phyloP scores from a whole-genome alignment of 306 rosid genomes.

The Cicer arietinum region DNA sequence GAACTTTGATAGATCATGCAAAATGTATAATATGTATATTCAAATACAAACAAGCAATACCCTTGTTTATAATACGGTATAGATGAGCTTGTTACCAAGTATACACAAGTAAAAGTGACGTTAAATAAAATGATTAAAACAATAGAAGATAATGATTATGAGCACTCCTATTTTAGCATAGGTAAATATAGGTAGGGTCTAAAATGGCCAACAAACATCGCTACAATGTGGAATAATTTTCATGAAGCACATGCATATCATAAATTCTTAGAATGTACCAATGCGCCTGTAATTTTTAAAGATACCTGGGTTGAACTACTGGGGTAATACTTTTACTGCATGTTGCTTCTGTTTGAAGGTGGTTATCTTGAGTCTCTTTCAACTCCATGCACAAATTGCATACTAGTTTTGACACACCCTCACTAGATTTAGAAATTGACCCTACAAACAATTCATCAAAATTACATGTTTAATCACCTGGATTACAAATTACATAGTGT shows the following conservation, averaged over 20 bases:
- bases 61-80: conserved; percentile 1
- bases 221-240: not conserved
- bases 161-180: not conserved
- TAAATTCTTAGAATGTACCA: not conserved
- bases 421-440: conserved; percentile 43
- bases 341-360: conserved; percentile 4
- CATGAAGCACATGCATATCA: conserved; percentile 2
- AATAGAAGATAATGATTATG: not conserved
- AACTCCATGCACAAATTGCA: conserved; percentile 64
- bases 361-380: conserved; percentile 49
- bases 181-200: not conserved
- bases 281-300: conserved; percentile 6
- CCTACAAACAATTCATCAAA: conserved; percentile 47
- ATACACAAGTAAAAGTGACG: not conserved
- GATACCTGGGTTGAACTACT: conserved; percentile 42
- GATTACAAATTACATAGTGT: not conserved
- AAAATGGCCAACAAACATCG: not conserved
- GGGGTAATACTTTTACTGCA: conserved; percentile 32
- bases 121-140: conserved; percentile 3
- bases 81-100: not conserved
- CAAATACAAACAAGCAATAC: not conserved
- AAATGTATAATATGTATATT: not conserved
- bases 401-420: conserved; percentile 56
- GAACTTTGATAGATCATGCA: conserved; percentile 31
- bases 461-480: not conserved